Evolutionary conservation across 495 filamentous ascomycete species (phyloP).

Genomic region (Daldinia decipiens): DNA sequence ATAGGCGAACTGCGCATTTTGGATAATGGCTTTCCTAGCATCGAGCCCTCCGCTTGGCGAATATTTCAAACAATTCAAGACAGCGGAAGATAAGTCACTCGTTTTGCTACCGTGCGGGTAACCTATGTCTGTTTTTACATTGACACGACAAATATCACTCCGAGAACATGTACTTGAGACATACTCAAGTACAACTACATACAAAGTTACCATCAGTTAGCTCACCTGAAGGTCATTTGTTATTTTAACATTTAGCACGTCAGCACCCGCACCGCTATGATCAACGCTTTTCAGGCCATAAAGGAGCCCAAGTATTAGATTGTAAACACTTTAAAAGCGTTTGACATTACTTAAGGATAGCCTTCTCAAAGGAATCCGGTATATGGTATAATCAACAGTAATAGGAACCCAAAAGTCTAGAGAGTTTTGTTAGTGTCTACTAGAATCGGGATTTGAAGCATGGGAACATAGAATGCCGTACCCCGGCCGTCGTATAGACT

Average conservation of each 20-base stretch:
- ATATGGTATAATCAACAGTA: no score
- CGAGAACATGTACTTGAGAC: not conserved
- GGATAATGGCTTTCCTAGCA: no score
- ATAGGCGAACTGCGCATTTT: not conserved
- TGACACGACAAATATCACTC: not conserved
- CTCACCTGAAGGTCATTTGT: not conserved
- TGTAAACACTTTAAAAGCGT: no score
- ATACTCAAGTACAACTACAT: slow-evolving; percentile 9
- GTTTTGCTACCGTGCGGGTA: slow-evolving; percentile 1
- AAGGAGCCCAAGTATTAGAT: not conserved
- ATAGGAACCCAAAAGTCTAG: no score
- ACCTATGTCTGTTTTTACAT: slow-evolving; percentile 7
- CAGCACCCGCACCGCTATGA: not conserved
- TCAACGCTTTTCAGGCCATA: not conserved
- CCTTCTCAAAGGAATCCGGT: no score
- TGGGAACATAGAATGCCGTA: no score
- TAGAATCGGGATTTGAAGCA: no score
- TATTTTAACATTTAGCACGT: slow-evolving; percentile 2
- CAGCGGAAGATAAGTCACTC: not conserved
- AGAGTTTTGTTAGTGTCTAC: no score
- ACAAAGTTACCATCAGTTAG: not conserved
- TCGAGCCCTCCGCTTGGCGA: not conserved
- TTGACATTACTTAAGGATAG: no score
- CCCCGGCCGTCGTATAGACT: not conserved
- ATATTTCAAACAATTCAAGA: not conserved